These are phyloP conservation scores for Sporothrix brunneoviolacea DNA, from an alignment of 2,329 filamentous ascomycete genomes.

Conservation along the genomic window DNA sequence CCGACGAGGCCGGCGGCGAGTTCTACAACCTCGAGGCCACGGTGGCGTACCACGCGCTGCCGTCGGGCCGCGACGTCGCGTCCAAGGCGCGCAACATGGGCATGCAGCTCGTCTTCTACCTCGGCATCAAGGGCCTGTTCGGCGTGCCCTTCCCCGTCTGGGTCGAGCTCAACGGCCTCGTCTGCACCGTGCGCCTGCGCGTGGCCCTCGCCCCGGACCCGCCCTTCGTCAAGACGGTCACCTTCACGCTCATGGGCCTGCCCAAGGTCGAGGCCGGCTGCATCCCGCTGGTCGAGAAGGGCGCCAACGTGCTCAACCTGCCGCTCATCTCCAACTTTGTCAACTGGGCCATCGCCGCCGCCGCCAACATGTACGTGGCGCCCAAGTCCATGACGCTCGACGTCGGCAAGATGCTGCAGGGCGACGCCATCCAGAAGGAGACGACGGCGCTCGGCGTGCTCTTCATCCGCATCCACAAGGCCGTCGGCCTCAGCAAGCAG, in stretches of 20 bases:
- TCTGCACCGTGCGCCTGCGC: constrained; percentile 77
- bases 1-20: constrained; percentile 82
- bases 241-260: constrained; percentile 88
- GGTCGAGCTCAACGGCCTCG: constrained; percentile 85
- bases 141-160: constrained; percentile 80
- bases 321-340: constrained; percentile 94
- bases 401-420: constrained; percentile 81
- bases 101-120: constrained; percentile 91
- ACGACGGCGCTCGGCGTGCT: constrained; percentile 80
- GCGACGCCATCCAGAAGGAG: constrained; percentile 87
- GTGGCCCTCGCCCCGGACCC: constrained; percentile 83
- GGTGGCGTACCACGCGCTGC: constrained; percentile 84
- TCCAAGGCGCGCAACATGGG: constrained; percentile 92
- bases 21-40: constrained; percentile 91
- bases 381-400: constrained; percentile 93
- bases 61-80: constrained; percentile 60
- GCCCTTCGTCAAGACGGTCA: constrained; percentile 85
- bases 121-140: constrained; percentile 82
- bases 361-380: constrained; percentile 84
- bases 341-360: constrained; percentile 86
- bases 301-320: constrained; percentile 84
- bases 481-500: constrained; percentile 82
- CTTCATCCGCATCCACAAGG: constrained; percentile 86
- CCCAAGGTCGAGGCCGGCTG: constrained; percentile 87
- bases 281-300: constrained; percentile 84